phyloP scores from a whole-genome alignment of 2,329 filamentous ascomycete genomes.

The Cadophora gregata region DNA sequence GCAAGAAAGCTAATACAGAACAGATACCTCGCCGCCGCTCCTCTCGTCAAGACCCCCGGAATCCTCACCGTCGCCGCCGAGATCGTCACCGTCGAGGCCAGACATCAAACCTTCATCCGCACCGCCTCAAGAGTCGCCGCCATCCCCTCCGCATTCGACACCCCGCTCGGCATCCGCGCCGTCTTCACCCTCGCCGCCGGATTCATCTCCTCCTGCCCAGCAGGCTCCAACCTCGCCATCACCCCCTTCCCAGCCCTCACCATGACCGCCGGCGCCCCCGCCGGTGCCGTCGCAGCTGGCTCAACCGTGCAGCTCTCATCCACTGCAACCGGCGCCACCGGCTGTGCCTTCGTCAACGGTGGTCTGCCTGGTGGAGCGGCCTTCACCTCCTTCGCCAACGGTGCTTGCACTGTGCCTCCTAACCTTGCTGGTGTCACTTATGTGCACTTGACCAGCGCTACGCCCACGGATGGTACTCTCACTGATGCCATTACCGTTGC shows the following conservation, averaged over 20 bases:
- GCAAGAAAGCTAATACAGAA: conserved; percentile 19
- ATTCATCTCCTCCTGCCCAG: conserved; percentile 75
- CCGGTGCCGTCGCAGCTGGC: conserved; percentile 49
- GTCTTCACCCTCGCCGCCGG: conserved; percentile 76
- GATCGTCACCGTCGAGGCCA: conserved; percentile 75
- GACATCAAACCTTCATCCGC: conserved; percentile 77
- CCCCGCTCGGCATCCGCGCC: conserved; percentile 68
- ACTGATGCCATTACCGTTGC: conserved; percentile 70
- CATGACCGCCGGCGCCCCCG: conserved; percentile 53
- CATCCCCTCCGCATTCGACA: conserved; percentile 73
- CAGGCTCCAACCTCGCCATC: conserved; percentile 67
- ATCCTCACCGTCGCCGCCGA: conserved; percentile 71
- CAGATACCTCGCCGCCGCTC: conserved; percentile 69
- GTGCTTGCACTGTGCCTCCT: conserved; percentile 65
- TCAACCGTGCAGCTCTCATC: conserved; percentile 56
- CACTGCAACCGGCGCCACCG: conserved; percentile 57
- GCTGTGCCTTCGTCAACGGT: conserved; percentile 73
- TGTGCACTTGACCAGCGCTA: conserved; percentile 65
- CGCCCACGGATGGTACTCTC: conserved; percentile 56
- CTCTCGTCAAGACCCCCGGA: conserved; percentile 62
- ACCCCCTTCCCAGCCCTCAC: conserved; percentile 65
- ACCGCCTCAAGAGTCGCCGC: conserved; percentile 61
- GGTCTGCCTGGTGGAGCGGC: conserved; percentile 60
- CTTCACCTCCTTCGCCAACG: conserved; percentile 62
- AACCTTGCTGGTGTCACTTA: conserved; percentile 69